Base-by-base conservation (phyloP, 352 stramenopile genomes). In the Pythium coloratum region DNA sequence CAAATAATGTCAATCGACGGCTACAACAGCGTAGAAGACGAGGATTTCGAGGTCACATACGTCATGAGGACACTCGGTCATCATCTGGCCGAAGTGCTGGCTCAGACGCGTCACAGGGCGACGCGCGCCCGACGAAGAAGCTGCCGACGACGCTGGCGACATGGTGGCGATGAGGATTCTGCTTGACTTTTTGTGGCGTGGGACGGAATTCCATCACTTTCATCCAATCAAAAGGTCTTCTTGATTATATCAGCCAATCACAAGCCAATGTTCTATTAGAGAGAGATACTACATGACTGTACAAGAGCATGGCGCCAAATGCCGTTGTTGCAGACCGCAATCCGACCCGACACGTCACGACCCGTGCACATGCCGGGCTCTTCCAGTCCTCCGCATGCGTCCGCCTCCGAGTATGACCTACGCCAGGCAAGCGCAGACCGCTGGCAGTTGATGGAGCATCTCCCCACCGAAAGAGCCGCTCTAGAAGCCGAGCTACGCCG, bases 1-100 rank as follows among this genome's bases (percentile, higher is more conserved):
- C 36, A 50, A 20, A 14, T 32, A 61, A 24, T 2, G 12, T 44
- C 18, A 38, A 12, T 13, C 44, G 7, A 36, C 0, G n/a, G 18
- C 28, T 49, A 67, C 10, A 12, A 13, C 54, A 50, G 46, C 63
- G 40, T 34, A 44, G 18, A 63, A 55, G 34, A 40, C 26, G 24
- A 32, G 14, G 36, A 61, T 20, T 7, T 13, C 30, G 34, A 10
- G 6, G 3, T 32, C 0, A 73, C 80, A 55, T 76, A 91, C 85
- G 46, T 91, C 83, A 0, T 85, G 56, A 0, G 85, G 82, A 49
- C 85, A 94, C 55, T 88, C 75, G 20, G 64, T 49, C 40, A 90
- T 51, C 85, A 94, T 94, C 7, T 87, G 76, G 26, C 74, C 76
- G 66, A 94, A 91, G 59, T 86, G 20, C 49, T 88, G 81, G 59